Evolutionary conservation across 768 basidiomycete species (phyloP), one percentile per base, ranked within the genome.

Genomic region (Kwoniella sp.): DNA sequence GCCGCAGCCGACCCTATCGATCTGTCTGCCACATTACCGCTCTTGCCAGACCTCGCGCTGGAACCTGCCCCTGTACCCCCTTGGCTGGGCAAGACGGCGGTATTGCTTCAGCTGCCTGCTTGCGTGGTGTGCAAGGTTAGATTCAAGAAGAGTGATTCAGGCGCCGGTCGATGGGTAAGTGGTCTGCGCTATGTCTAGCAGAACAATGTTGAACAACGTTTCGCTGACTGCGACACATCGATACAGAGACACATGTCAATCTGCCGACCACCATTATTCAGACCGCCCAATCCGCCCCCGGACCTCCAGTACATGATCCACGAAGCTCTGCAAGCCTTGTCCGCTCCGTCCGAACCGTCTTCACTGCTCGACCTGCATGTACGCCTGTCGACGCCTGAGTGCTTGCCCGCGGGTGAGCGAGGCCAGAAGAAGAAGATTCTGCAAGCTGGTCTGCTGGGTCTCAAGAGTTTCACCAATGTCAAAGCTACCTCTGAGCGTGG

Each of bases 121-220:
- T 70, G 68, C 46, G 53, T 47, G 22, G 46, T 70, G 3, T 70
- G 68, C 41, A 51, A 52, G 17, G 45, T 34, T 11, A 27, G 46
- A 17, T 67, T 45, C 23, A 65, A 65, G 52, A 65, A 66, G 52
- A 52, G 26, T n/a, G 56, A 67, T 15, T 62, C 48, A 15, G 68
- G 68, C 8, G 48, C 53, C 22, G 50, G 52, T 1, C 45, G 60
- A 58, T 70, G 68, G 68, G 68, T 67, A 34, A 36, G 65, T 60
- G 10, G 3, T n/a, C n/a, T n/a, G n/a, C n/a, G n/a, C n/a, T n/a
- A n/a, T n/a, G n/a, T n/a, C n/a, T n/a, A n/a, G n/a, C n/a, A n/a
- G n/a, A n/a, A n/a, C n/a, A n/a, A n/a, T n/a, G n/a, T n/a, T n/a
- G n/a, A n/a, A n/a, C n/a, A n/a, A n/a, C n/a, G n/a, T n/a, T n/a